Evolutionary conservation across 2,329 filamentous ascomycete species (phyloP).

Genomic region (Cladosporium phlei): DNA sequence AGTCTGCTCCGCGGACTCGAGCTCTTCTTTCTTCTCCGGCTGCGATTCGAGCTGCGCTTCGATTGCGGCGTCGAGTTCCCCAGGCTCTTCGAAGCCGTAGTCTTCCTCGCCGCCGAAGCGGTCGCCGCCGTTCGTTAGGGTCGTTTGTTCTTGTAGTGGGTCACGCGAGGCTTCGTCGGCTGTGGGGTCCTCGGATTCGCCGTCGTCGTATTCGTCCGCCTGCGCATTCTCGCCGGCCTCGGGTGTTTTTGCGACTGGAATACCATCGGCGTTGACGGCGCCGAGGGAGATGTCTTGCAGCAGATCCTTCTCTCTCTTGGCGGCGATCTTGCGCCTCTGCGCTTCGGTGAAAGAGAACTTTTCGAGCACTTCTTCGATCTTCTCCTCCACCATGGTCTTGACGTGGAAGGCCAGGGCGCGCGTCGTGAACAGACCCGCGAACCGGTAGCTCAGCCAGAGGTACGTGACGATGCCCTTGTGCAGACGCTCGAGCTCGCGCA

Average conservation of each 20-base stretch:
- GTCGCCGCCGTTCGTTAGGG: conserved; percentile 23
- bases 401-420: conserved; percentile 72
- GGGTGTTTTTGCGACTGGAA: not conserved
- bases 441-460: conserved; percentile 89
- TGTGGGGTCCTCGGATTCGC: conserved; percentile 13
- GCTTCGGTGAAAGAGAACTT: conserved; percentile 47
- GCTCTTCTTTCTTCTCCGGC: conserved; percentile 7
- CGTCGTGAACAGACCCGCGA: conserved; percentile 71
- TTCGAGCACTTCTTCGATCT: conserved; percentile 61
- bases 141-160: conserved; percentile 18
- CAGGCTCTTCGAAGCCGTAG: conserved; percentile 21
- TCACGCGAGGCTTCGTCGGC: not conserved
- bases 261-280: not conserved
- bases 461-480: conserved; percentile 83
- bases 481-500: conserved; percentile 67
- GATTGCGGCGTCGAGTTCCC: conserved; percentile 8
- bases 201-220: not conserved
- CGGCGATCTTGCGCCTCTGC: conserved; percentile 25
- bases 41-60: conserved; percentile 13
- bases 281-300: conserved; percentile 16
- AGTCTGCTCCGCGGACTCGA: not conserved
- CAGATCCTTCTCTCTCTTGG: conserved; percentile 25
- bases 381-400: conserved; percentile 70
- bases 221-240: not conserved
- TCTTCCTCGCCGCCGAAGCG: conserved; percentile 28